phyloP scores from a whole-genome alignment of 805 yeast species.

The Lipomyces yamadae region DNA sequence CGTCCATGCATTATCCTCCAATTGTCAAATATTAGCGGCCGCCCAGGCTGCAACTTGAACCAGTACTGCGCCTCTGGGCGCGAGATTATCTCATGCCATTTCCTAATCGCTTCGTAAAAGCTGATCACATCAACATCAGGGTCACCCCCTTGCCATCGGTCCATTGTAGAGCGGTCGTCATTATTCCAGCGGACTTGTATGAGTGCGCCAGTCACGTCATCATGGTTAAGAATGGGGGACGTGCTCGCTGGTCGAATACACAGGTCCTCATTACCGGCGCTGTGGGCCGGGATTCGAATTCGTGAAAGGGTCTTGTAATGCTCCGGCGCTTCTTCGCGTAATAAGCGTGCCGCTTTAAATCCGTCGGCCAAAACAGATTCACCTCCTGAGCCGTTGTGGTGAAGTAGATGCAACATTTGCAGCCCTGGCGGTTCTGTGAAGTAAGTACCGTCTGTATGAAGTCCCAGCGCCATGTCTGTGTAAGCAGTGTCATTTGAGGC shows the following conservation, averaged over 20 bases:
- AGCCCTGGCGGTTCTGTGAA: conserved; percentile 76
- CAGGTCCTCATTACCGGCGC: conserved; percentile 71
- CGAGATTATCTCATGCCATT: conserved; percentile 61
- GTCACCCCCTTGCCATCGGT: conserved; percentile 51
- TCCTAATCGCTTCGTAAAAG: conserved; percentile 61
- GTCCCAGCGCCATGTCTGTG: conserved; percentile 65
- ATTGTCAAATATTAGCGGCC: conserved; percentile 65
- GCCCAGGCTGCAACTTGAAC: conserved; percentile 66
- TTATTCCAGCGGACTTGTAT: conserved; percentile 74
- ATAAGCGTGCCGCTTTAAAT: conserved; percentile 60
- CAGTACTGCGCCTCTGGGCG: conserved; percentile 57
- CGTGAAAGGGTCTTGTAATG: conserved; percentile 56
- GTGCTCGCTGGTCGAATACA: conserved; percentile 62
- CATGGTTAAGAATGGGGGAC: conserved; percentile 63
- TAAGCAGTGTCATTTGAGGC: conserved; percentile 73
- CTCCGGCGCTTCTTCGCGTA: conserved; percentile 55
- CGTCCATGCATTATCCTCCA: conserved; percentile 76
- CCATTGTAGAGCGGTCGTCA: conserved; percentile 68
- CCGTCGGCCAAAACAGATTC: conserved; percentile 71
- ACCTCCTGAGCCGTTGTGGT: conserved; percentile 68
- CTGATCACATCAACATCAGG: conserved; percentile 51
- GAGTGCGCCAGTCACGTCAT: conserved; percentile 54
- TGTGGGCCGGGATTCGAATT: conserved; percentile 66
- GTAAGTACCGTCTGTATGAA: conserved; percentile 76
- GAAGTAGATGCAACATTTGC: conserved; percentile 67